Evolutionary conservation across 192 early-diverging fungal genomes (phyloP), one percentile per base, ranked within the genome.

Genomic region (Podila clonocystis): DNA sequence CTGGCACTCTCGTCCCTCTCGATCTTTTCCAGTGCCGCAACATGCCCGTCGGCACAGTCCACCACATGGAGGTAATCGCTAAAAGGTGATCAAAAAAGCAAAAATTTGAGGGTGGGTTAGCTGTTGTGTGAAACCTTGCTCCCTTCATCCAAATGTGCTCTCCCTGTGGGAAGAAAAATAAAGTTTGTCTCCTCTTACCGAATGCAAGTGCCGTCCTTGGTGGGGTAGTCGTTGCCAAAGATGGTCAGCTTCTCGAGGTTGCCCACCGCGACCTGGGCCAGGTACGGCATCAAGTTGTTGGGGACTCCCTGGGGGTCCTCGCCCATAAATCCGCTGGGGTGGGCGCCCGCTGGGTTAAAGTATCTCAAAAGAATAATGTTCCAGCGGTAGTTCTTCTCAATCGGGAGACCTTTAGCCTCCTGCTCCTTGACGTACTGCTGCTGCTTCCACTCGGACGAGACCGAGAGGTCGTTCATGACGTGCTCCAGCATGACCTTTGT

Each of bases 61-160:
- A 93, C 93, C 0, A 99, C 97, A 74, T 99, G 97, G 62, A 99
- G 92, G 75, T 97, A 99, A 83, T 99, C 97, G 50, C 97, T 89
- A 31, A 24, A 13, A 24, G n/a, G 26, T 58, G 5, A 58, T 26
- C 5, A 19, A 45, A 20, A 20, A 63, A 22, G 33, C 13, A 45
- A 41, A 36, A 24, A 11, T 1, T 24, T 3, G 9, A 55, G 3
- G n/a, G n/a, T n/a, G n/a, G n/a, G 30, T 61, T 45, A 45, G 41
- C 17, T 15, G 11, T 45, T 15, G 11, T 12, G 1, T 45, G 41
- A 45, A 45, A 15, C 41, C 11, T 41, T 41, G 41, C 41, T 12
- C 8, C 15, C 41, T 41, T 2, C 12, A 41, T 15, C 41, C 41
- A 41, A 41, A 7, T 9, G 36, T 13, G 20, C 19, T 41, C 15